These are phyloP conservation scores for Alternaria triticina DNA, from an alignment of 2,329 filamentous ascomycete genomes.

Conservation along the genomic window DNA sequence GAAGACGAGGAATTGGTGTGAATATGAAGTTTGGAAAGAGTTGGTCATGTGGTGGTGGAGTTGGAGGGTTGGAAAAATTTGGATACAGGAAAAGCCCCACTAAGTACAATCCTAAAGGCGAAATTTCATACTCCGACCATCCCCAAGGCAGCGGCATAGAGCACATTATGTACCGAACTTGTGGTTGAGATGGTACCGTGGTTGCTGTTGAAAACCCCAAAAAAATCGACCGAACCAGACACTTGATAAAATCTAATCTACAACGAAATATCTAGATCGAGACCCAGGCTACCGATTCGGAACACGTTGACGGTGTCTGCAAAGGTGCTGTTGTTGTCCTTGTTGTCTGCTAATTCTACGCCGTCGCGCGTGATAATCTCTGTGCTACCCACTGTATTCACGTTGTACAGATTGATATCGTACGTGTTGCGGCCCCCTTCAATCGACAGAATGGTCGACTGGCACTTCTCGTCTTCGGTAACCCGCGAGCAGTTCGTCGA, in stretches of 20 bases:
- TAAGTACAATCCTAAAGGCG: background rate
- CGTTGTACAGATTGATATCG: constrained; percentile 53
- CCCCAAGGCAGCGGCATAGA: no score
- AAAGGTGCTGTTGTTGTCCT: constrained; percentile 57
- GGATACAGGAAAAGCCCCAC: background rate
- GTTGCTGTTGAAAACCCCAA: no score
- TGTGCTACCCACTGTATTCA: constrained; percentile 56
- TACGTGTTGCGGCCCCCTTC: constrained; percentile 46
- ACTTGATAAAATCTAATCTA: background rate
- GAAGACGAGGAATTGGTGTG: background rate
- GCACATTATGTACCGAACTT: no score
- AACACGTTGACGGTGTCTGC: constrained; percentile 45
- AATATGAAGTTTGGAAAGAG: background rate
- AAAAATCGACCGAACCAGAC: no score
- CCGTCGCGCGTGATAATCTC: constrained; percentile 56
- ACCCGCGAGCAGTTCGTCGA: constrained; percentile 44
- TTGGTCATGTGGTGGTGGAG: background rate
- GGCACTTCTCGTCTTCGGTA: constrained; percentile 50
- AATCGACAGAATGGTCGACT: constrained; percentile 57
- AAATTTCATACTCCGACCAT: no score
- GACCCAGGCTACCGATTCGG: constrained; percentile 25
- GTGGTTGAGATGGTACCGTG: no score
- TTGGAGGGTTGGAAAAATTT: background rate
- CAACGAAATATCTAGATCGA: background rate
- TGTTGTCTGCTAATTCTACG: constrained; percentile 50